Evolutionary conservation across 1,284 basidiomycete genomes (phyloP).

Genomic region (Puccinia coronata): DNA sequence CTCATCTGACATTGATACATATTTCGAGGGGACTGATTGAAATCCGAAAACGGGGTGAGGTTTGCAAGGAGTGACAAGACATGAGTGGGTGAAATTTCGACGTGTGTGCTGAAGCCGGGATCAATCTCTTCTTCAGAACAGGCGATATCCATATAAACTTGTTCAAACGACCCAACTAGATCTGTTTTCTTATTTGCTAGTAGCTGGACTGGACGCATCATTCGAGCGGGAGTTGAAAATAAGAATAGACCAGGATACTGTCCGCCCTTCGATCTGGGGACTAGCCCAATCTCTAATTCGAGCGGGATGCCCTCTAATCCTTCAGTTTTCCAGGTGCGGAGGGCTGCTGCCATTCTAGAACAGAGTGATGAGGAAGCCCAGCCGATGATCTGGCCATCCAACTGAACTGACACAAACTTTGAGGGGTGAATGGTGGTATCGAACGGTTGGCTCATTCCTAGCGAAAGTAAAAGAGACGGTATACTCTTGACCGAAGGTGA

Average conservation of each 20-base stretch:
- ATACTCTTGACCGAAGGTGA: conserved; percentile 69
- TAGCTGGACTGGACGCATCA: conserved; percentile 98
- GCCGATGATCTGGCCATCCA: conserved; percentile 93
- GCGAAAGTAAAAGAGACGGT: conserved; percentile 75
- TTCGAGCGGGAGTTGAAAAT: conserved; percentile 81
- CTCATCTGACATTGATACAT: conserved; percentile 83
- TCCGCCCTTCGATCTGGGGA: conserved; percentile 84
- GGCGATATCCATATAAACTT: conserved; percentile 99
- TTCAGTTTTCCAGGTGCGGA: conserved; percentile 96
- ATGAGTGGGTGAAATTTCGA: conserved; percentile 91
- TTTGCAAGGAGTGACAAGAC: conserved; percentile 78
- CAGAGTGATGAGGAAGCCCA: conserved; percentile 81
- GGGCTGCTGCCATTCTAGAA: conserved; percentile 74
- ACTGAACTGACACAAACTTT: conserved; percentile 81
- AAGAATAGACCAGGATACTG: conserved; percentile 97
- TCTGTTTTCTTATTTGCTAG: conserved; percentile 82
- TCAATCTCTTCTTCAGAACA: conserved; percentile 88
- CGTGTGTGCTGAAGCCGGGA: conserved; percentile 73
- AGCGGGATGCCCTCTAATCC: conserved; percentile 77
- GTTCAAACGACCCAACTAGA: conserved; percentile 93
- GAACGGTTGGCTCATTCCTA: conserved; percentile 94
- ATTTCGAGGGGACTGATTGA: conserved; percentile 75
- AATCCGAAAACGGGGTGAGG: conserved; percentile 76
- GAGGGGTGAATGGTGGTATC: conserved; percentile 74
- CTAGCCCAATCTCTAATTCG: conserved; percentile 92